Percentiles rank a stretch among this genome's conserved stretches.
These are phyloP conservation scores for Claviceps cyperi DNA, from an alignment of 2,329 filamentous ascomycete species.

Conservation along the genomic window DNA sequence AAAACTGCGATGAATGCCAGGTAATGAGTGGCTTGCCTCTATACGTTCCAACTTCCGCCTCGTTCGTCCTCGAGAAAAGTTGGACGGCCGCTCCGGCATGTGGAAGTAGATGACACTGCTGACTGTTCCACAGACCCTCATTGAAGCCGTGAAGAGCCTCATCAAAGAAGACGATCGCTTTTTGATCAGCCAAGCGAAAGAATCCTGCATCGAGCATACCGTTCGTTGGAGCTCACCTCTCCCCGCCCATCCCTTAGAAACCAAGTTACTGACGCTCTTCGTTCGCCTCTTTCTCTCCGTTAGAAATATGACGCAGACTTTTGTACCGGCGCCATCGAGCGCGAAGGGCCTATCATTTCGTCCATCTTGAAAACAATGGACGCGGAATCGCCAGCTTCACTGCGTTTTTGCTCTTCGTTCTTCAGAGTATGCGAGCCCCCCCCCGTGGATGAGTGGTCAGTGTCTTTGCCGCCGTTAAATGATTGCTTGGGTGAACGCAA, in stretches of 20 bases:
- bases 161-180: slow-evolving; percentile 24
- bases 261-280: not conserved
- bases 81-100: not conserved
- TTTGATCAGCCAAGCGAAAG: slow-evolving; percentile 18
- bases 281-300: not conserved
- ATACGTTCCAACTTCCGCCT: not conserved
- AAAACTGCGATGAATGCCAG: slow-evolving; percentile 5
- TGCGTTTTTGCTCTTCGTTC: slow-evolving; percentile 35
- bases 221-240: slow-evolving; percentile 7
- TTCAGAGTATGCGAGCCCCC: slow-evolving; percentile 37
- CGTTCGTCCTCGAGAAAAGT: not conserved
- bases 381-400: slow-evolving; percentile 33
- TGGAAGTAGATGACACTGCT: not conserved
- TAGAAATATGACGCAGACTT: slow-evolving; percentile 37
- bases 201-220: slow-evolving; percentile 15
- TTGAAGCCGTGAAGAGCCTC: slow-evolving; percentile 23
- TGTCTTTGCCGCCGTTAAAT: slow-evolving; percentile 28
- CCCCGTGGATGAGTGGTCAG: slow-evolving; percentile 23
- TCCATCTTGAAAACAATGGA: slow-evolving; percentile 30
- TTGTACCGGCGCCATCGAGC: slow-evolving; percentile 33
- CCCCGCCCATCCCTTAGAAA: too few relatives aligned
- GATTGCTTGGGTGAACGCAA: slow-evolving; percentile 11
- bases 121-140: slow-evolving; percentile 1
- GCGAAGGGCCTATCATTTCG: slow-evolving; percentile 37
- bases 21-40: not conserved